Evolutionary conservation across 2,329 filamentous ascomycete species (phyloP), one percentile per base, ranked within the genome.

Genomic region (Lithohypha guttulata): DNA sequence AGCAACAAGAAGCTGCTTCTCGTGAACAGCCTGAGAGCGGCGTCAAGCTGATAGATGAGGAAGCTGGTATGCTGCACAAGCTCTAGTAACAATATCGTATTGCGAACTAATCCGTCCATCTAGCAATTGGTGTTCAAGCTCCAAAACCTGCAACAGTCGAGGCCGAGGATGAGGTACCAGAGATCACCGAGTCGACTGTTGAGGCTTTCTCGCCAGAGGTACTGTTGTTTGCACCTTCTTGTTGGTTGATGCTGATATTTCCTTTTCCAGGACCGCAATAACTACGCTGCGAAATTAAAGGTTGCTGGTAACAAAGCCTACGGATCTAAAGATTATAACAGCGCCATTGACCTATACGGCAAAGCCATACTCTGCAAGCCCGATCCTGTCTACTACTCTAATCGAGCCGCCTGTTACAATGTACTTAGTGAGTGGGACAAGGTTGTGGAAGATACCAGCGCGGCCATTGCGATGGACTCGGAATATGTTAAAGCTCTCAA

Each of bases 401-500:
- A 98, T 73, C 82, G 91, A 53, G 91, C 91, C 42, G 91, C 91
- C 39, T 98, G 91, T 73, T 93, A 86, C 69, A 96, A 94, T 60
- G 86, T 91, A 50, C 77, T 91, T 58, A 79, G 77, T 49, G 75
- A 94, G 54, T 98, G 89, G 86, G 81, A 93, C 34, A 89, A 91
- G 69, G 91, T 96, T 42, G 82, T 98, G 47, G 89, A 93, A 55
- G 91, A 98, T 59, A 96, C 91, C 41, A 95, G 84, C 21, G 89
- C 91, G 39, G 91, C 91, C 48, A 80, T 98, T 64, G 81, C 75
- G 59, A 82, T 98, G 63, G 85, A 98, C 60, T 81, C 81, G 52
- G 84, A 93, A 66, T 98, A 98, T 61, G 79, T 98, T 63, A 96
- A 98, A 71, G 91, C 91, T 22, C 72, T 98, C 53, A 98, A 98